Conservation (phyloP, 2,329 filamentous ascomycete genomes). For the Rhynchosporium graminicola region DNA sequence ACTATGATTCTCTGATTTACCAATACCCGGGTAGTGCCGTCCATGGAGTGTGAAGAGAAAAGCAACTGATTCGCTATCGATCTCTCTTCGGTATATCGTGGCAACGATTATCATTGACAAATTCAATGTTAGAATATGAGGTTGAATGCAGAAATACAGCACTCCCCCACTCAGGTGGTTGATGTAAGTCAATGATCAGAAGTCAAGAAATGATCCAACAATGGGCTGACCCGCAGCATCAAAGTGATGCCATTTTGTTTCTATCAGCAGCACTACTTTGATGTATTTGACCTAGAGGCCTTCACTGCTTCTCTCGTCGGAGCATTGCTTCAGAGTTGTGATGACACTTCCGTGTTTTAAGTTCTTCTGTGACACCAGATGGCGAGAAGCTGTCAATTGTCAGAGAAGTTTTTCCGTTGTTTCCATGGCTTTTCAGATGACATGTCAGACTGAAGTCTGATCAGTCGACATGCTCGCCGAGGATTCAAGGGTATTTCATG, state of each 20-base stretch:
- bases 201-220: too few species aligned
- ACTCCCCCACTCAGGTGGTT: not conserved
- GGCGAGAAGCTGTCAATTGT: conserved; percentile 1
- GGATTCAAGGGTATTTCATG: not conserved
- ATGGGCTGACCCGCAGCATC: too few species aligned
- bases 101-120: not conserved
- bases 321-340: not conserved
- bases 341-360: not conserved
- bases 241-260: too few species aligned
- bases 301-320: too few species aligned
- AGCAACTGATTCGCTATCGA: not conserved
- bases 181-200: too few species aligned
- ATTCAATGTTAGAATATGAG: not conserved
- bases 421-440: conserved; percentile 1
- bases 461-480: not conserved
- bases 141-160: not conserved
- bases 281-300: too few species aligned
- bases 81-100: not conserved
- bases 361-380: not conserved
- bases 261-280: too few species aligned
- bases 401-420: not conserved
- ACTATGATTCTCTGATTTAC: not conserved
- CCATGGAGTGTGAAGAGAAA: not conserved
- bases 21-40: not conserved
- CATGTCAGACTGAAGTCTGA: conserved; percentile 4